Conservation (phyloP, 305 asterid genomes). For the Rubia peregrina region DNA sequence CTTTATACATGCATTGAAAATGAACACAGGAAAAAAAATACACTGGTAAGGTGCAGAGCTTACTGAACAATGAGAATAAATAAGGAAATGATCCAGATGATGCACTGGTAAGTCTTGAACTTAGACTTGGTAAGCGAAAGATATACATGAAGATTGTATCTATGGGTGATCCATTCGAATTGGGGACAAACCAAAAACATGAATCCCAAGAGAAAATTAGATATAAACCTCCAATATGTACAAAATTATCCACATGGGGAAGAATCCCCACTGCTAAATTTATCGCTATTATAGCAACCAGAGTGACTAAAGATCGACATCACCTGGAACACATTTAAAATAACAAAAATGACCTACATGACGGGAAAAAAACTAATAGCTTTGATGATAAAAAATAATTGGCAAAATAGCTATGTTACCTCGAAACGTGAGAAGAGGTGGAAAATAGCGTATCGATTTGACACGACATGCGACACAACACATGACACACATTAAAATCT, state of each 20-base stretch:
- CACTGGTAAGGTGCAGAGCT: conserved; percentile 4
- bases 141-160: conserved; percentile 26
- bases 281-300: conserved; percentile 34
- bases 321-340: conserved; percentile 25
- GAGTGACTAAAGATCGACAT: conserved; percentile 30
- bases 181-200: conserved; percentile 43
- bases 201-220: conserved; percentile 44
- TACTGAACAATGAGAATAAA: conserved; percentile 37
- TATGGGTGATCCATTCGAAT: conserved; percentile 14
- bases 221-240: conserved; percentile 44
- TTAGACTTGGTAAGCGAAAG: conserved; percentile 24
- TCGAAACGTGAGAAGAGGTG: no score
- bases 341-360: not conserved
- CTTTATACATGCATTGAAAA: not conserved
- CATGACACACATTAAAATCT: no score
- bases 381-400: no score
- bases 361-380: not conserved
- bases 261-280: conserved; percentile 45
- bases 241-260: conserved; percentile 48
- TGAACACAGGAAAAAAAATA: not conserved
- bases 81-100: conserved; percentile 35
- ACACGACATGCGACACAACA: no score
- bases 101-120: conserved; percentile 39
- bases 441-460: no score
- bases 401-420: no score